Evolutionary conservation across 2,329 filamentous ascomycete genomes (phyloP).

Genomic region (Hymenoscyphus scutula): DNA sequence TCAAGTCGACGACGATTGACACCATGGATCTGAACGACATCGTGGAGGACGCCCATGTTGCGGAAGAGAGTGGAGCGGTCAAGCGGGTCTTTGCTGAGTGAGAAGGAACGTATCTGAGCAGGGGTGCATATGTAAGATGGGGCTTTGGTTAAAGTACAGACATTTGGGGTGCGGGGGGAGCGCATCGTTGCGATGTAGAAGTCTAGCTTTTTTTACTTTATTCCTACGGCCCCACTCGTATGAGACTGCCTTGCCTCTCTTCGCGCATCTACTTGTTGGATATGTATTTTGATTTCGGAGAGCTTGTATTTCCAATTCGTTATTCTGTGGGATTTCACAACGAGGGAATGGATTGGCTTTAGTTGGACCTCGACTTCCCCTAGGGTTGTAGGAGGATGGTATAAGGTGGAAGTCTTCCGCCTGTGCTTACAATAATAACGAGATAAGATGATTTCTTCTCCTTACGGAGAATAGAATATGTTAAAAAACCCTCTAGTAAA

Average conservation of each 20-base stretch:
- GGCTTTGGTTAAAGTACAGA: neutral
- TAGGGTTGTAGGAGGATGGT: too few species aligned
- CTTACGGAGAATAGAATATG: too few species aligned
- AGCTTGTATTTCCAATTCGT: too few species aligned
- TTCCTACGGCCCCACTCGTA: neutral
- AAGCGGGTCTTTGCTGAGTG: constrained; percentile 24
- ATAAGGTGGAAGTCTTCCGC: too few species aligned
- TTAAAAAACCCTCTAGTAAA: too few species aligned
- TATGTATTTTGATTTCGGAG: too few species aligned
- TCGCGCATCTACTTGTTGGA: too few species aligned
- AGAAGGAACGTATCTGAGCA: neutral
- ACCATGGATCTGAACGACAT: constrained; percentile 35
- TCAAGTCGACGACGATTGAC: constrained; percentile 23
- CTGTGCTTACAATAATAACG: too few species aligned
- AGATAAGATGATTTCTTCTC: too few species aligned
- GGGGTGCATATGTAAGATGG: neutral
- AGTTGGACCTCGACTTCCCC: too few species aligned
- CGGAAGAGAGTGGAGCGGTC: constrained; percentile 28
- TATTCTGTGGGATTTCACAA: too few species aligned
- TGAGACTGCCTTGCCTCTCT: neutral
- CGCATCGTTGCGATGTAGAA: neutral
- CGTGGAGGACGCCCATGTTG: constrained; percentile 25
- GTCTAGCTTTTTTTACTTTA: neutral
- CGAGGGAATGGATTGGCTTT: too few species aligned
- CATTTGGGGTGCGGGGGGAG: neutral